Evolutionary conservation across 768 basidiomycete species (phyloP).

Genomic region (Trametes maxima): DNA sequence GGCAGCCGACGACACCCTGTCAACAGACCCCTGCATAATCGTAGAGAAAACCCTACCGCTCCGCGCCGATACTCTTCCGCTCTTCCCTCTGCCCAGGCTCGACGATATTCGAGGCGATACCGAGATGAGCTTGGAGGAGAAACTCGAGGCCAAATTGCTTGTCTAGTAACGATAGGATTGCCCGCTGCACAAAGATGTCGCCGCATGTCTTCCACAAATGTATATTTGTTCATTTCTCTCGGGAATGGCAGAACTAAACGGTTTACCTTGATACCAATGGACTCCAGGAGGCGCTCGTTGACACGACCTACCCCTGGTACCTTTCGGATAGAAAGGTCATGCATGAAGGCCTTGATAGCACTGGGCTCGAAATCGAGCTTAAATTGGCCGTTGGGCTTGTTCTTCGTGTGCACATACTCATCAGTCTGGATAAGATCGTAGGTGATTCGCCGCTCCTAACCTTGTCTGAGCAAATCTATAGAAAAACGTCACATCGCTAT

Average conservation of each 20-base stretch:
- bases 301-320: slow-evolving; percentile 92
- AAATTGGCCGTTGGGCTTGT: slow-evolving; percentile 95
- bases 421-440: neutral
- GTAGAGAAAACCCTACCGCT: slow-evolving; percentile 53
- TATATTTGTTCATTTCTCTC: neutral
- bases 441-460: slow-evolving; percentile 35
- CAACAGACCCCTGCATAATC: neutral
- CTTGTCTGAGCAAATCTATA: slow-evolving; percentile 90
- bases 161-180: slow-evolving; percentile 77
- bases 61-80: slow-evolving; percentile 90
- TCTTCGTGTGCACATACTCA: slow-evolving; percentile 42
- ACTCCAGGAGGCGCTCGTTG: slow-evolving; percentile 83
- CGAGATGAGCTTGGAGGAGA: slow-evolving; percentile 80
- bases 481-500: neutral
- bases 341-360: slow-evolving; percentile 76
- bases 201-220: slow-evolving; percentile 71
- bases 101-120: slow-evolving; percentile 84
- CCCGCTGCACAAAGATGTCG: slow-evolving; percentile 81
- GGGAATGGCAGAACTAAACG: slow-evolving; percentile 15
- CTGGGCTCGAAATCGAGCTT: slow-evolving; percentile 66
- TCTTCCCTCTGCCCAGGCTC: slow-evolving; percentile 76
- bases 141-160: slow-evolving; percentile 81
- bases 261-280: slow-evolving; percentile 78
- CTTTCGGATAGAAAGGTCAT: slow-evolving; percentile 79
- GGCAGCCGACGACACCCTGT: neutral